Conservation (phyloP, 345 rosid genomes). For the Arabis hirsuta region DNA sequence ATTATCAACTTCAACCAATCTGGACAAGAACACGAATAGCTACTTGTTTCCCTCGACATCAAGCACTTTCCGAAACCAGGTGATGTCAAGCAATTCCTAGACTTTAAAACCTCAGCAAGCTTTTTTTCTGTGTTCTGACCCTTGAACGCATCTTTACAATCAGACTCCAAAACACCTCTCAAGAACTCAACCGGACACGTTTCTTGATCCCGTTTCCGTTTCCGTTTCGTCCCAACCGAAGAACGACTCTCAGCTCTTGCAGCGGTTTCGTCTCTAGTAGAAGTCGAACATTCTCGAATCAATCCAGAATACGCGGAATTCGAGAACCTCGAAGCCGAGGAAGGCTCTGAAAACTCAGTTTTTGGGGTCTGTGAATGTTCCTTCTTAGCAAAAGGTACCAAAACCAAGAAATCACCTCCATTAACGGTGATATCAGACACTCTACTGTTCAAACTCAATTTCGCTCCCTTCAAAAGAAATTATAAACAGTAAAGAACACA, state of each 20-base stretch:
- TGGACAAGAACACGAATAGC: conserved; percentile 65
- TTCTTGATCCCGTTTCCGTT: conserved; percentile 52
- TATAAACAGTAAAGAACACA: background rate
- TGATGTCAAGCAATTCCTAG: conserved; percentile 65
- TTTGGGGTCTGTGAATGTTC: conserved; percentile 43
- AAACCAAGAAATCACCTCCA: conserved; percentile 65
- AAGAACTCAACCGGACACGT: conserved; percentile 51
- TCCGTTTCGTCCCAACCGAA: conserved; percentile 48
- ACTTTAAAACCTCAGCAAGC: conserved; percentile 67
- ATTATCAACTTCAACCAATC: conserved; percentile 69
- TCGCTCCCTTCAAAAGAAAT: conserved; percentile 60
- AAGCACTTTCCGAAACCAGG: conserved; percentile 56
- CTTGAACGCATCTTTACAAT: conserved; percentile 48
- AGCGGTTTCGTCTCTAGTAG: conserved; percentile 27
- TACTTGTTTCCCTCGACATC: conserved; percentile 45
- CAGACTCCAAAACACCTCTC: conserved; percentile 53
- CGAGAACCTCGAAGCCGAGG: conserved; percentile 47
- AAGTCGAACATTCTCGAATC: conserved; percentile 57
- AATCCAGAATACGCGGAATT: conserved; percentile 63
- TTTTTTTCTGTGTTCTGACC: conserved; percentile 59
- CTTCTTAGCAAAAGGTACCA: conserved; percentile 74
- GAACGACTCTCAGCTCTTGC: conserved; percentile 36
- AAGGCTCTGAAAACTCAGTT: conserved; percentile 46
- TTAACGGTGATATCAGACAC: conserved; percentile 44
- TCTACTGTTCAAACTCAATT: conserved; percentile 52